phyloP scores from a whole-genome alignment of 2,329 filamentous ascomycete species.

The Hymenoscyphus salicellus region DNA sequence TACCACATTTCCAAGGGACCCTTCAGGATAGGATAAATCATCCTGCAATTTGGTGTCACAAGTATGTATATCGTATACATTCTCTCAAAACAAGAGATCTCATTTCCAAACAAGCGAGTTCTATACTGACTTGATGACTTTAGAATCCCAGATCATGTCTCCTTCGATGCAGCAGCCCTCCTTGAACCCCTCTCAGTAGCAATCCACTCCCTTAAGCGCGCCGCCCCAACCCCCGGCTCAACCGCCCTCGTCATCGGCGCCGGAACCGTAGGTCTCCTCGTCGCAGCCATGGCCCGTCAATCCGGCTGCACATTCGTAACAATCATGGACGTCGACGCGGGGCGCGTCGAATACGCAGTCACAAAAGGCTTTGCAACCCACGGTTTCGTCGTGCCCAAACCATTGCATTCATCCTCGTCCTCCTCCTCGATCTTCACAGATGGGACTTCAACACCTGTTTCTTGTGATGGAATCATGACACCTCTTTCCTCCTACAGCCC shows the following conservation, averaged over 20 bases:
- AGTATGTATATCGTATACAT: constrained; percentile 41
- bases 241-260: constrained; percentile 63
- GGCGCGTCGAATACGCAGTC: constrained; percentile 59
- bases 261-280: constrained; percentile 61
- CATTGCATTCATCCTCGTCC: constrained; percentile 44
- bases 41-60: constrained; percentile 60
- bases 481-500: constrained; percentile 39
- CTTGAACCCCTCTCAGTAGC: constrained; percentile 62
- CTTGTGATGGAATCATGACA: constrained; percentile 37
- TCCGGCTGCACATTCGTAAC: constrained; percentile 58
- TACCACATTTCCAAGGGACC: constrained; percentile 63
- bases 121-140: constrained; percentile 5
- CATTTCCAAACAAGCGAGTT: background rate
- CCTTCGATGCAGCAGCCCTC: constrained; percentile 58
- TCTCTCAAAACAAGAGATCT: background rate
- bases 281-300: constrained; percentile 59
- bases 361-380: constrained; percentile 58
- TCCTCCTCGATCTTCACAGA: constrained; percentile 43
- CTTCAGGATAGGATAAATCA: constrained; percentile 62
- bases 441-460: constrained; percentile 48
- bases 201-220: constrained; percentile 59
- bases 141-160: constrained; percentile 57
- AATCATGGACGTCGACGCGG: constrained; percentile 58
- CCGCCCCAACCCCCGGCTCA: constrained; percentile 49
- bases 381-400: constrained; percentile 51